These are phyloP conservation scores for Boletus pseudopeckii DNA, from an alignment of 768 basidiomycete species.

Conservation along the genomic window DNA sequence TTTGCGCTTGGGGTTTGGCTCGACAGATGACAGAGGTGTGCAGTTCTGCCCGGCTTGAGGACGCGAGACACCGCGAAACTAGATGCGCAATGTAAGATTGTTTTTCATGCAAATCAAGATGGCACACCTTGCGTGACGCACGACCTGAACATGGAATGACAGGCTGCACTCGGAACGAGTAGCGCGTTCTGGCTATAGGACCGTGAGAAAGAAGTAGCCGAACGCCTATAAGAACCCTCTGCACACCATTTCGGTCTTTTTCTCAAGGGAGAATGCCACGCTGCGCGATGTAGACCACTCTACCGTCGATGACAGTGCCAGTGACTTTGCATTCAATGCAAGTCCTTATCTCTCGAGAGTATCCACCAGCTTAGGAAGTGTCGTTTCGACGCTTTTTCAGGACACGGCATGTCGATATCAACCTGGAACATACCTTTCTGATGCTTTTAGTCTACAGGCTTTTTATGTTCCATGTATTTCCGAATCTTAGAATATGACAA, in stretches of 20 bases:
- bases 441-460: neutral
- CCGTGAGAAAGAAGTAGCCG: constrained; percentile 39
- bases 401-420: constrained; percentile 62
- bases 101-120: neutral
- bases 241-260: neutral
- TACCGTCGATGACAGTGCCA: constrained; percentile 65
- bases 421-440: constrained; percentile 44
- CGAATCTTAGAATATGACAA: neutral
- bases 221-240: constrained; percentile 22
- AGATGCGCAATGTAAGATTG: neutral
- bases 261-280: constrained; percentile 57
- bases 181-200: neutral
- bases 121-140: constrained; percentile 21
- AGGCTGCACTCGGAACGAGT: neutral
- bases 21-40: constrained; percentile 47
- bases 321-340: constrained; percentile 46
- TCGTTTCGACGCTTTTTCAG: constrained; percentile 49
- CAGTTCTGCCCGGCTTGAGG: constrained; percentile 39
- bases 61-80: constrained; percentile 41
- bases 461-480: neutral
- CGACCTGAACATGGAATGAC: constrained; percentile 27
- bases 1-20: constrained; percentile 35
- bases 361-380: constrained; percentile 62
- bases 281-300: constrained; percentile 51
- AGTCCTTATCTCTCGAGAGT: constrained; percentile 57